Conservation (phyloP, 176 grass and related monocot genomes). For the Puccinellia tenuiflora region DNA sequence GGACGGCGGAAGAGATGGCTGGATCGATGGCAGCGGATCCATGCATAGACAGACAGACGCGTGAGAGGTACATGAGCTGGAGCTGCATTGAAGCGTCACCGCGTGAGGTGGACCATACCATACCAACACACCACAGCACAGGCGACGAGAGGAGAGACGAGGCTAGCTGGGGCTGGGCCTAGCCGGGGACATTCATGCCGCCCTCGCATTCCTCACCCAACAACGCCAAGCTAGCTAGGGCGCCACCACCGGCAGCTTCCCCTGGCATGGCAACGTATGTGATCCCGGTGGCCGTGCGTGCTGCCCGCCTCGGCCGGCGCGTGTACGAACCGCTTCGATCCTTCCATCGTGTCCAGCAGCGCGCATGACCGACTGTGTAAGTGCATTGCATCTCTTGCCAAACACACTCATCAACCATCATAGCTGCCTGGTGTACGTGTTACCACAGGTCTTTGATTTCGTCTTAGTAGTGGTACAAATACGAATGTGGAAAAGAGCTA, state of each 20-base stretch:
- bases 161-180: neutral
- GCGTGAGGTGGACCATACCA: conserved; percentile 45
- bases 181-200: conserved; percentile 36
- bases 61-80: conserved; percentile 28
- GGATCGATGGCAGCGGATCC: no score
- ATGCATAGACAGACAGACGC: no score
- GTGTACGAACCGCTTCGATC: neutral
- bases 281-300: conserved; percentile 15
- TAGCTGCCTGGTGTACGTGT: no score
- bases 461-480: no score
- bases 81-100: conserved; percentile 52
- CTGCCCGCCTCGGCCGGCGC: neutral
- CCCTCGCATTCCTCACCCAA: conserved; percentile 29
- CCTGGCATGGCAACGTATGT: no score
- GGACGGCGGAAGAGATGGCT: no score
- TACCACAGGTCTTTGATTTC: no score
- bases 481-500: no score
- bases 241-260: conserved; percentile 24
- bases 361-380: no score
- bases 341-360: neutral
- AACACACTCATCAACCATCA: no score
- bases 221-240: neutral
- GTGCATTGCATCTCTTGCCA: no score
- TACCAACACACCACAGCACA: neutral
- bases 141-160: neutral